Conservation (phyloP, 1,284 basidiomycete genomes). For the Melanopsichium pennsylvanicum region DNA sequence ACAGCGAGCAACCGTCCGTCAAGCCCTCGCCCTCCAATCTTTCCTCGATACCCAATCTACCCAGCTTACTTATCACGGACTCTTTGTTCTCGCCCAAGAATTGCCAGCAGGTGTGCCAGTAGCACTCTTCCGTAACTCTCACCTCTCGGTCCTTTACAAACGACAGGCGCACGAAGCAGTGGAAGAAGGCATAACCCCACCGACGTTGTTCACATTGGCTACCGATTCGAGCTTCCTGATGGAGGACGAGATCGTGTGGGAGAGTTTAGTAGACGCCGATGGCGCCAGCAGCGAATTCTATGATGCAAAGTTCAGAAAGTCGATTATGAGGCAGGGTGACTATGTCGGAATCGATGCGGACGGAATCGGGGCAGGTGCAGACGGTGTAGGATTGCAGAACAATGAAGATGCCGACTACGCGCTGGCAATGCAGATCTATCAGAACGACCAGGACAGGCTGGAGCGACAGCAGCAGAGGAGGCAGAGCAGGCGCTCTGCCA, state of each 20-base stretch:
- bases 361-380: conserved; percentile 1
- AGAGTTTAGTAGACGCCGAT: conserved; percentile 84
- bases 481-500: conserved; percentile 10
- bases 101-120: conserved; percentile 69
- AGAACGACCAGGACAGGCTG: conserved; percentile 44
- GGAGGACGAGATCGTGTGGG: conserved; percentile 83
- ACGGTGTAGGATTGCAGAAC: conserved; percentile 1
- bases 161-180: conserved; percentile 38
- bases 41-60: conserved; percentile 77
- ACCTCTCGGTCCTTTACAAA: conserved; percentile 81
- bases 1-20: conserved; percentile 15
- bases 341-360: conserved; percentile 26
- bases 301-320: conserved; percentile 46
- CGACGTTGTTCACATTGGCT: conserved; percentile 76
- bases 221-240: conserved; percentile 81
- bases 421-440: conserved; percentile 53
- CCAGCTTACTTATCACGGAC: conserved; percentile 82
- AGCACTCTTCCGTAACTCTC: conserved; percentile 86
- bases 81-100: conserved; percentile 69
- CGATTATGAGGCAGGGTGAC: conserved; percentile 35
- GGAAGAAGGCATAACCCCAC: conserved; percentile 1
- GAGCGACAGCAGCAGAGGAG: conserved; percentile 32
- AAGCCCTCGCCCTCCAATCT: conserved; percentile 35
- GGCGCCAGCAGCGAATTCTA: conserved; percentile 68
- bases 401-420: conserved; percentile 52